Base-by-base conservation (phyloP, 805 yeast genomes). In the Candida patagonica region DNA sequence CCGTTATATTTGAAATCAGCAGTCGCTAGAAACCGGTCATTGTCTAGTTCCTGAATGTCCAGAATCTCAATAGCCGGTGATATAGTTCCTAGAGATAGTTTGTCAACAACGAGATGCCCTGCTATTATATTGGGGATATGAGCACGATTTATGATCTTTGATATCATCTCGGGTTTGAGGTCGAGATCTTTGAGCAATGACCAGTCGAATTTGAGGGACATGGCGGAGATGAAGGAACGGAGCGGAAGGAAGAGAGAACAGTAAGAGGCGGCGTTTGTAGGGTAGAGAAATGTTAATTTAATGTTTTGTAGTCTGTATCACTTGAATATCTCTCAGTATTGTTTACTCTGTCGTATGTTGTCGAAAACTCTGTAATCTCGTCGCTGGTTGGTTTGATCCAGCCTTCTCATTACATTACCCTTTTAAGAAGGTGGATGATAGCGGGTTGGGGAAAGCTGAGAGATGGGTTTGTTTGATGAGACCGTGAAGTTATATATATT, bases 61-160 rank as follows among this genome's bases (percentile, higher is more conserved):
- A 81, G 62, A 23, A 83, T 78, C 55, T 80, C 88, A 45, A 83
- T 75, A 42, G 68, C 65, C 1, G 94, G 94, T 1, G 89, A 77
- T 7, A 68, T 63, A 36, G 76, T 70, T 1, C 94, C 95, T n/a
- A 40, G 29, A 17, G 20, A 21, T 33, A 84, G 65, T 44, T 78
- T 85, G 38, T 76, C 71, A 38, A 83, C 82, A 31, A 63, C 65
- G 45, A 84, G 78, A 35, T 74, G 54, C 36, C 57, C 59, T 12
- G 47, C 56, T 13, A 60, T 46, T 30, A 51, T 48, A 12, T 58
- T 54, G 6, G 63, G 64, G 29, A 53, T 52, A 30, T 50, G 41
- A 9, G 57, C 51, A 17, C 48, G 44, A 36, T 62, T 59, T 40
- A 60, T 54, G 8, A 61, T 29, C 13, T 17, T 15, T 3, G 31